phyloP scores from a whole-genome alignment of 2,329 filamentous ascomycete species.

The Hortaea werneckii region DNA sequence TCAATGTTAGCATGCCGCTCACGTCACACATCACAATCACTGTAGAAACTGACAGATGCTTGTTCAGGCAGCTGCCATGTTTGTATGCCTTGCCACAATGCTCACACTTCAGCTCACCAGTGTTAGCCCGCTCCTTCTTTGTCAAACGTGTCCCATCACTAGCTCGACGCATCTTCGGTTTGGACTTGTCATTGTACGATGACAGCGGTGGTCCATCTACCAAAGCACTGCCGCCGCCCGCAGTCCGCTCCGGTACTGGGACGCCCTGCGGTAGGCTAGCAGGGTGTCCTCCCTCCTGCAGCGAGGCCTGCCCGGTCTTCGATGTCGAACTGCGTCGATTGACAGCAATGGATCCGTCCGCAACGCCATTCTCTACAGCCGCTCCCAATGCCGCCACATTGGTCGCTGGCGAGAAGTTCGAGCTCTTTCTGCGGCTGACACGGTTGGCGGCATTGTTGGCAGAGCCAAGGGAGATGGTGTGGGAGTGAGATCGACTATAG shows the following conservation, averaged over 20 bases:
- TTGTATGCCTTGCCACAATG: constrained; percentile 99
- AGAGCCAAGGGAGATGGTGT: constrained; percentile 67
- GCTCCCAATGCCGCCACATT: constrained; percentile 69
- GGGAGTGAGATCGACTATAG: constrained; percentile 67
- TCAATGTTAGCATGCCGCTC: too few relatives aligned
- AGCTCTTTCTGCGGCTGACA: constrained; percentile 87
- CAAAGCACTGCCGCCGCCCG: constrained; percentile 41
- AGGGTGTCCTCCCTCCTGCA: constrained; percentile 49
- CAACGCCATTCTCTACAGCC: constrained; percentile 50
- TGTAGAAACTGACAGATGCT: constrained; percentile 65
- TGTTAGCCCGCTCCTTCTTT: constrained; percentile 74
- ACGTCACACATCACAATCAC: too few relatives aligned
- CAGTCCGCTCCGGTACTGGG: constrained; percentile 25
- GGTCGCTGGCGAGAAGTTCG: constrained; percentile 61
- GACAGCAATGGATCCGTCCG: constrained; percentile 49
- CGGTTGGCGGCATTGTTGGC: constrained; percentile 68
- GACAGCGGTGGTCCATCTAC: constrained; percentile 57
- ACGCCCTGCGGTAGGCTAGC: constrained; percentile 52
- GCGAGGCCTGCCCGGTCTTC: constrained; percentile 42
- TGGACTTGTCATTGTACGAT: constrained; percentile 39
- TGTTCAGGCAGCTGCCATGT: constrained; percentile 99
- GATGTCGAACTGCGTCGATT: constrained; percentile 59
- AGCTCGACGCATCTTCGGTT: constrained; percentile 49
- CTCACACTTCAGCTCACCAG: constrained; percentile 85
- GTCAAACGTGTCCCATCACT: constrained; percentile 78